These are phyloP conservation scores for Boletus insuetus DNA, from an alignment of 768 basidiomycete species.

Conservation along the genomic window DNA sequence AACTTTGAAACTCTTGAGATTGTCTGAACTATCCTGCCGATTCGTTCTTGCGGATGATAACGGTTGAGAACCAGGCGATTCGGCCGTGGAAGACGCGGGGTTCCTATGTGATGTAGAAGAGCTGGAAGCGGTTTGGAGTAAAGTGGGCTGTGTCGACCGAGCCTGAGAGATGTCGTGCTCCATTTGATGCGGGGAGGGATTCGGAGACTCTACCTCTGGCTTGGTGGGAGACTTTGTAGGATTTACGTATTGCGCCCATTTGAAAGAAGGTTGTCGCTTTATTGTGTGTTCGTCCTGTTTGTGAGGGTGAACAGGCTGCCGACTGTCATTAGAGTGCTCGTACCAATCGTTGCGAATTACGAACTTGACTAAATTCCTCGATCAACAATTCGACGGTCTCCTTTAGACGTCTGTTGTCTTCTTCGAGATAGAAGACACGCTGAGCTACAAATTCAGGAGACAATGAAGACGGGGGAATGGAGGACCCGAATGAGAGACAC, in stretches of 20 bases:
- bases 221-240: slow-evolving; percentile 81
- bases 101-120: slow-evolving; percentile 32
- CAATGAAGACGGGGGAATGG: not conserved
- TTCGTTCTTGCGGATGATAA: slow-evolving; percentile 35
- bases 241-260: slow-evolving; percentile 83
- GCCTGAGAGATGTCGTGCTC: slow-evolving; percentile 62
- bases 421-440: slow-evolving; percentile 67
- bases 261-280: slow-evolving; percentile 77
- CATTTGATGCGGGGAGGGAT: slow-evolving; percentile 71
- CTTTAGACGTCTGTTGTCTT: slow-evolving; percentile 72
- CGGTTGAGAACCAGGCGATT: slow-evolving; percentile 30
- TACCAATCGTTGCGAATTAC: slow-evolving; percentile 32
- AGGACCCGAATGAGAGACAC: slow-evolving; percentile 10
- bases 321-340: slow-evolving; percentile 2
- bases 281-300: slow-evolving; percentile 44
- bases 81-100: slow-evolving; percentile 28
- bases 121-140: slow-evolving; percentile 9
- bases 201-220: slow-evolving; percentile 69
- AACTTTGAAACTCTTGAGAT: slow-evolving; percentile 94
- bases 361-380: slow-evolving; percentile 58
- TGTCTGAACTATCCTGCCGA: slow-evolving; percentile 66
- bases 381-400: slow-evolving; percentile 59
- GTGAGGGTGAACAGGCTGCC: slow-evolving; percentile 5
- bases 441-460: slow-evolving; percentile 47
- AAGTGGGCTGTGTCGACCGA: slow-evolving; percentile 27